These are phyloP conservation scores for Ailanthus altissimus DNA, from an alignment of 345 rosid species.

Conservation along the genomic window DNA sequence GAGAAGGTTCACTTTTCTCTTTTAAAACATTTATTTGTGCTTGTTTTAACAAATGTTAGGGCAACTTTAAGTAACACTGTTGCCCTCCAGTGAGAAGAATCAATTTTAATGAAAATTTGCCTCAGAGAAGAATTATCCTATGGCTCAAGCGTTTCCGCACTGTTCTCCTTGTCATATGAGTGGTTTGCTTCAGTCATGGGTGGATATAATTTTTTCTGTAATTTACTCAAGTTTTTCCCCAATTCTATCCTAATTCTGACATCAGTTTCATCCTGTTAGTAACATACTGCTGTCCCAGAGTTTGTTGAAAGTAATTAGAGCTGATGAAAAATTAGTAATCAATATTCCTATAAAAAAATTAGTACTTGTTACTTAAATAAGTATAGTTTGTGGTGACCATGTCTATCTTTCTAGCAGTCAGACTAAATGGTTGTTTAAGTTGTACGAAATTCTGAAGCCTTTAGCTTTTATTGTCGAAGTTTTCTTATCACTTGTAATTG, in stretches of 20 bases:
- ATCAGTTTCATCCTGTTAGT: not conserved
- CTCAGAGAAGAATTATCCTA: not conserved
- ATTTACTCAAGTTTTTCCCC: not conserved
- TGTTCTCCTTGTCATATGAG: not conserved
- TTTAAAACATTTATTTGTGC: conserved; percentile 3
- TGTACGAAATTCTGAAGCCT: not conserved
- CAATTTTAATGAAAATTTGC: not conserved
- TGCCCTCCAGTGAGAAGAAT: not conserved
- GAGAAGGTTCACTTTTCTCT: conserved; percentile 70
- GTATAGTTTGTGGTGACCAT: not conserved
- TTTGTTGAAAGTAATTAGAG: not conserved
- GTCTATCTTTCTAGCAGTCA: not conserved
- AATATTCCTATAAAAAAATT: no score
- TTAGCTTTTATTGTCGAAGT: not conserved
- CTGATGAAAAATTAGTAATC: no score
- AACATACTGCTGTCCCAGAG: not conserved
- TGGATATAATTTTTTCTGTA: not conserved
- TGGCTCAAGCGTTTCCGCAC: not conserved
- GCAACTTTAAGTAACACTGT: not conserved
- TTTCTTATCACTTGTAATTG: conserved; percentile 13
- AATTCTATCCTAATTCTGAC: not conserved
- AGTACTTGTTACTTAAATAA: not conserved
- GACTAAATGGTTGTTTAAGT: conserved; percentile 7
- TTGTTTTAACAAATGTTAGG: not conserved
- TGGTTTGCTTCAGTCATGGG: not conserved